These are phyloP conservation scores for Hippophae rhamnoides DNA, from an alignment of 306 rosid genomes.

Conservation along the genomic window DNA sequence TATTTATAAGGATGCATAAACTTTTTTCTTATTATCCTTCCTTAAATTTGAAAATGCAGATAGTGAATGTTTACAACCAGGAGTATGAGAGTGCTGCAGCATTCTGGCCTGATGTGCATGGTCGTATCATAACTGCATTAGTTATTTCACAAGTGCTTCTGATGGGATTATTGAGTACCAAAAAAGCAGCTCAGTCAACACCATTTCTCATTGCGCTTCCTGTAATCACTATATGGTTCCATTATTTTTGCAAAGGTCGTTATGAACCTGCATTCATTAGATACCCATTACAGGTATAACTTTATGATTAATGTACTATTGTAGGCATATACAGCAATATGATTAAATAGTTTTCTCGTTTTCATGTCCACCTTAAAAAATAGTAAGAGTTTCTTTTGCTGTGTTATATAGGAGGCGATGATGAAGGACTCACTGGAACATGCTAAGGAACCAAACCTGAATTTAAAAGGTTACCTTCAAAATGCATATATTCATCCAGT, in stretches of 20 bases:
- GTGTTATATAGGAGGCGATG: conserved; percentile 69
- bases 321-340: no score
- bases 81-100: conserved; percentile 89
- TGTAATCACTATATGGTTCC: conserved; percentile 64
- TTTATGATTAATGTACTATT: no score
- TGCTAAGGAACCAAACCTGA: conserved; percentile 79
- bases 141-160: conserved; percentile 61
- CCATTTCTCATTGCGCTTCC: conserved; percentile 85
- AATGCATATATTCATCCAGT: conserved; percentile 69
- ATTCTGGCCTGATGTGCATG: conserved; percentile 97
- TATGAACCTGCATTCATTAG: conserved; percentile 69
- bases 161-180: conserved; percentile 71
- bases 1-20: no score
- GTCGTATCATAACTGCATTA: conserved; percentile 69
- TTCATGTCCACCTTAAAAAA: no score
- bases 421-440: conserved; percentile 89
- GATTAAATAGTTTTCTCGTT: no score
- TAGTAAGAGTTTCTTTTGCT: neutral
- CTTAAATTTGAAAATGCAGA: conserved; percentile 45
- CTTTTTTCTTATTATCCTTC: neutral
- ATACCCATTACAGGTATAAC: conserved; percentile 54
- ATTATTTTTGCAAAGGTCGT: conserved; percentile 76
- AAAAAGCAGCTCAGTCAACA: conserved; percentile 55
- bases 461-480: conserved; percentile 76
- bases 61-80: conserved; percentile 90